Evolutionary conservation across 768 basidiomycete species (phyloP), one percentile per base, ranked within the genome.

Genomic region (Pisolithus orientalis): DNA sequence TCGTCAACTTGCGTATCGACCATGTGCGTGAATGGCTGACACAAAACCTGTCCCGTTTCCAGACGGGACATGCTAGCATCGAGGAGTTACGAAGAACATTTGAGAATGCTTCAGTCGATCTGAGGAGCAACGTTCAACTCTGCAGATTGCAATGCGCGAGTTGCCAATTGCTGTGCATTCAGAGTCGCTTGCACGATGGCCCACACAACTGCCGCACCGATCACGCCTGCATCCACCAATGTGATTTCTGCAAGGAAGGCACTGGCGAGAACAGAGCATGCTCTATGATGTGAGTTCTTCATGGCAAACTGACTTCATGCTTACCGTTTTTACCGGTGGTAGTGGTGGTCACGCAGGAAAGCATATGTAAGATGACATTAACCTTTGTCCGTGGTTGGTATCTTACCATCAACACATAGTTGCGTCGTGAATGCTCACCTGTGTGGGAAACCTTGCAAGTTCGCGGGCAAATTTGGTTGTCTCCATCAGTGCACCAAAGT

Each of bases 281-380:
- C 61, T 72, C 75, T 14, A 69, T 76, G 56, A 69, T 67, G 81
- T 82, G 58, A 47, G 80, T 69, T 24, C 9, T 24, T 14, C 13
- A 28, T 27, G 51, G 47, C 3, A 40, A n/a, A 29, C 2, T 3
- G n/a, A 2, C 31, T 27, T 29, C 28, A 11, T 49, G 13, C 45
- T 49, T 13, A 51, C 16, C 21, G 28, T 3, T n/a, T n/a, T 45
- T 42, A 9, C 4, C 2, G 11, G 32, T 0, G 25, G 16, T 32
- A 83, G 82, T n/a, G 82, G 80, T 29, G 83, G 83, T 0, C 82
- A 84, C 53, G 62, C 73, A 21, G 80, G 79, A 13, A 69, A 66
- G 9, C 82, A 84, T 55, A 71, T 80, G 83, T 82, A 61, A 4
- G 48, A 75, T 58, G 80, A 80, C 49, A 79, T 78, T 4, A 61